Base-by-base conservation (phyloP, 208 protist genomes). In the Strigomonas culicis region DNA sequence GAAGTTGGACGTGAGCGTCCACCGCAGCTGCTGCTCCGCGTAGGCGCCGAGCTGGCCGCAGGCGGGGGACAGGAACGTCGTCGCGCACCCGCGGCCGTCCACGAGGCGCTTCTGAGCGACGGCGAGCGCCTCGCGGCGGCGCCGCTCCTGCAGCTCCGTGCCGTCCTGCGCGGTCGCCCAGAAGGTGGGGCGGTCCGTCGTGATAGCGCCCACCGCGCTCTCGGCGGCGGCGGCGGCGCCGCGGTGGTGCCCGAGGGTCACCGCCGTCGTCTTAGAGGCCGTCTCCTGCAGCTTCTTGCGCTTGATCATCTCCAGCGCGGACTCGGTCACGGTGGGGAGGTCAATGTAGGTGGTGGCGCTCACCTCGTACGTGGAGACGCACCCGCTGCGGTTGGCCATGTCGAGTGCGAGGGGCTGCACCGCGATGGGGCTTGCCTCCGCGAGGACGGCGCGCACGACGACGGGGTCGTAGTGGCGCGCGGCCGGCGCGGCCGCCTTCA, bases 61-160 rank as follows among this genome's bases (percentile, higher is more conserved):
- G 2, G 53, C 28, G 15, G 70, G 25, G 22, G 22, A 51, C 19
- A 62, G 41, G 59, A 94, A 61, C 21, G 74, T 59, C 27, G 76
- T 82, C 21, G 59, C 75, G 66, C 78, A 88, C 22, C 88, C 78
- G 46, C 79, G 77, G 21, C 90, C 90, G 80, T 94, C 87, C n/a
- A 87, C 66, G 7, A 96, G 77, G 19, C 79, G 68, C 44, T 74
- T 59, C 60, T 93, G 82, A 36, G 89, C 84, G 36, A 44, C 63
- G 34, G 78, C 67, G 32, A 95, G 52, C 31, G 77, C 74, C 46
- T 72, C 79, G 11, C 79, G 78, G 4, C 72, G 70, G 46, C 72
- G 69, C 28, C 80, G 79, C 64, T 88, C 80, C 53, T 57, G 61
- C 62, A 70, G 66, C 46, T 85, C 84, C n/a, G 63, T 64, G n/a